Evolutionary conservation across 2,329 filamentous ascomycete genomes (phyloP).

Genomic region (Alternaria atra): DNA sequence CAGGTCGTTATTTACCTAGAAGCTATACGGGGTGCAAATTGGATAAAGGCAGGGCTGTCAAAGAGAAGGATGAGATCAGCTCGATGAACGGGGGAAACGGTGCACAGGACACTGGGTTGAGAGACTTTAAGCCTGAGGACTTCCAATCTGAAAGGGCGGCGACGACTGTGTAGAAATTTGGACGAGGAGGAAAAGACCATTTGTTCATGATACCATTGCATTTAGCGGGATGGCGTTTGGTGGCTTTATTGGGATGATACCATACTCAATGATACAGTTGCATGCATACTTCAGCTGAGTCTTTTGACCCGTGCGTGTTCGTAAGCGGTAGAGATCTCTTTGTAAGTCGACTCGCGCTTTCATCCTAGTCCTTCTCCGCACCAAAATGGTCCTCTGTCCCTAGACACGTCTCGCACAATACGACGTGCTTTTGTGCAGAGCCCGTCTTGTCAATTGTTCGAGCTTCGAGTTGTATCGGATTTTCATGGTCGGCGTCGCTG

Average conservation of each 20-base stretch:
- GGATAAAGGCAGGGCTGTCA: slow-evolving; percentile 41
- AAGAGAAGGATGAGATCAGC: slow-evolving; percentile 46
- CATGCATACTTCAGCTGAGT: not conserved
- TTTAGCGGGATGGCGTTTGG: slow-evolving; percentile 24
- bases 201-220: slow-evolving; percentile 28
- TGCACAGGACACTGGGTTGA: slow-evolving; percentile 21
- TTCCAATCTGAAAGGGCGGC: slow-evolving; percentile 22
- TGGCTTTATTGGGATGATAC: slow-evolving; percentile 16
- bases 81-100: slow-evolving; percentile 19
- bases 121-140: slow-evolving; percentile 37
- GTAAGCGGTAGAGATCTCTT: not conserved
- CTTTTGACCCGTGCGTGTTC: not conserved
- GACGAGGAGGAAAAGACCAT: not conserved
- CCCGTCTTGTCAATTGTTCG: too few species aligned
- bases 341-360: not conserved
- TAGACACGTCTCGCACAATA: not conserved
- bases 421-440: not conserved
- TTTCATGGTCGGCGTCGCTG: not conserved
- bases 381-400: not conserved
- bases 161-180: slow-evolving; percentile 10
- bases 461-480: not conserved
- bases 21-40: slow-evolving; percentile 42
- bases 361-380: not conserved
- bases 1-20: slow-evolving; percentile 47
- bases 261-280: slow-evolving; percentile 9